Evolutionary conservation across 75 land plant species (phyloP).

Genomic region (Adiantum capillusveneris): DNA sequence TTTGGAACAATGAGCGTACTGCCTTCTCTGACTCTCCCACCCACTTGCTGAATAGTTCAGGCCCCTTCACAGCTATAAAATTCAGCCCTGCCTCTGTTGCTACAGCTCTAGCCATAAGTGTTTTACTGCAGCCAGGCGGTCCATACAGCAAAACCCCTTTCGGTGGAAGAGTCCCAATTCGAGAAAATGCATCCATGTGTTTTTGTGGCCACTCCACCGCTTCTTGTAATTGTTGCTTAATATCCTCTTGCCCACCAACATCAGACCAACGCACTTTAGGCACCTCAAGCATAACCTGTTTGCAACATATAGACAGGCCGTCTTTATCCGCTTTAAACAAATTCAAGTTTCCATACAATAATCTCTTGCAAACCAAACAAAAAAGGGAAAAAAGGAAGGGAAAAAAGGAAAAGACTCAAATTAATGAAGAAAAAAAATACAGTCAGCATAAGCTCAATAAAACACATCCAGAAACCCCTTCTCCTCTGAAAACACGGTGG

Average conservation of each 20-base stretch:
- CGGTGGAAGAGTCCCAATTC: constrained; percentile 76
- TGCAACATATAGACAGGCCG: too few species aligned
- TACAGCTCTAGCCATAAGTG: constrained; percentile 94
- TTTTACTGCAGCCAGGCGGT: constrained; percentile 99
- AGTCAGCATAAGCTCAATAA: too few species aligned
- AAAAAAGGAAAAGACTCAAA: too few species aligned
- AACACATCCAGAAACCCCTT: too few species aligned
- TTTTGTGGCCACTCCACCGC: constrained; percentile 95
- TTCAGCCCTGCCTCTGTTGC: constrained; percentile 90
- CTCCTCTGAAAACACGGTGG: too few species aligned
- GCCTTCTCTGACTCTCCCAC: constrained; percentile 99
- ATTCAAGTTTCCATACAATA: too few species aligned
- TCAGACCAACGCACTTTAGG: constrained; percentile 95
- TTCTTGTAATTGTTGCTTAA: constrained; percentile 71
- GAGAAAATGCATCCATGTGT: constrained; percentile 62
- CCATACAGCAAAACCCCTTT: constrained; percentile 82
- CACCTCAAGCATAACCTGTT: constrained; percentile 85
- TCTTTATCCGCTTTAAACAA: too few species aligned
- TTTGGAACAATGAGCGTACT: constrained; percentile 70
- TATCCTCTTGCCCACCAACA: constrained; percentile 84
- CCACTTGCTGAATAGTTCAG: constrained; percentile 97
- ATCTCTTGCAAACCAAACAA: background rate
- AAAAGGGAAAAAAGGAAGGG: background rate
- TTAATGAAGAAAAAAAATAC: too few species aligned
- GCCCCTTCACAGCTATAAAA: constrained; percentile 95